These are phyloP conservation scores for Amoebophrya sp. DNA, from an alignment of 169 alveolate species.

Conservation along the genomic window DNA sequence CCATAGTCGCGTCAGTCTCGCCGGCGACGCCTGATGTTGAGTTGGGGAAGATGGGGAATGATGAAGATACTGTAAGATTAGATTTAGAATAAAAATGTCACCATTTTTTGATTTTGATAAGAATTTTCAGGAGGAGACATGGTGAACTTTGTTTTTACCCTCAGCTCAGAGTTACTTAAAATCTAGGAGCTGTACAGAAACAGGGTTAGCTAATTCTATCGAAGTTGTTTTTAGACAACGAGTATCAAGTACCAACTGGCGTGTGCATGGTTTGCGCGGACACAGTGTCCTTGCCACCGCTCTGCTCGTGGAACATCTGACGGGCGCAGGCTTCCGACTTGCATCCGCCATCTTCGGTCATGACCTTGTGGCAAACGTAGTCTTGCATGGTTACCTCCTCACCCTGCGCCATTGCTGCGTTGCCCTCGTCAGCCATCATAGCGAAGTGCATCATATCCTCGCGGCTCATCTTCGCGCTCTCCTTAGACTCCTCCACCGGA, in stretches of 20 bases:
- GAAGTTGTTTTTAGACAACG: no score
- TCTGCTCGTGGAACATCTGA: background rate
- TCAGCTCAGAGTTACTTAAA: no score
- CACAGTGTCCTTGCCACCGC: background rate
- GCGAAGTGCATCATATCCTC: background rate
- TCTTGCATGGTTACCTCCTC: background rate
- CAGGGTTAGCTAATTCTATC: no score
- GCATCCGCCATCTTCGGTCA: background rate
- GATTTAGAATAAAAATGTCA: no score
- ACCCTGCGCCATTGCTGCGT: background rate
- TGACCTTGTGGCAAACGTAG: background rate
- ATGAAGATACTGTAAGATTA: no score
- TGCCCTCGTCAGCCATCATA: background rate
- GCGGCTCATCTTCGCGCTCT: background rate
- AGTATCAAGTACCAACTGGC: background rate
- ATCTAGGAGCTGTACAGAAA: no score
- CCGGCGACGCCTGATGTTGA: no score
- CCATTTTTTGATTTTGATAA: no score
- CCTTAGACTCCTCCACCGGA: background rate
- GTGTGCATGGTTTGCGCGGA: background rate
- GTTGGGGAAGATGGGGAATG: no score
- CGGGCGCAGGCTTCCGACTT: background rate
- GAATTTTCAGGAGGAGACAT: no score
- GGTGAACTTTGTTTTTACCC: no score
- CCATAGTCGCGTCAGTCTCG: background rate